These are phyloP conservation scores for Amphirosellinia nigrospora DNA, from an alignment of 495 filamentous ascomycete genomes.

Conservation along the genomic window DNA sequence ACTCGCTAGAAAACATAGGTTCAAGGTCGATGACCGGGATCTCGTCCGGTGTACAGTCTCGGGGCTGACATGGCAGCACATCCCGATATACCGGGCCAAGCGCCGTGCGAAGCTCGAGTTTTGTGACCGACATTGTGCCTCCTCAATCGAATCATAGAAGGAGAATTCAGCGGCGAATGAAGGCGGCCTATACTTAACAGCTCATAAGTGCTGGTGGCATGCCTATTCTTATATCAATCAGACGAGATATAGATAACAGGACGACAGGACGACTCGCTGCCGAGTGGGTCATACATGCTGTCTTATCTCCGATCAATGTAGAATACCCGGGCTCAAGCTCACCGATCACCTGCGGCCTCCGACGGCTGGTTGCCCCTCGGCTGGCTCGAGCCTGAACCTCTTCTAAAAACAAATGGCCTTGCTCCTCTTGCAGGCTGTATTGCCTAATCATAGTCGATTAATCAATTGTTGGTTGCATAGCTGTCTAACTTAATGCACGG, in stretches of 20 bases:
- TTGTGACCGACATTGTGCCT: slow-evolving; percentile 35
- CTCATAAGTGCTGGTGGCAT: neutral
- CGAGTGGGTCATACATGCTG: neutral
- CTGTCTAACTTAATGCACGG: neutral
- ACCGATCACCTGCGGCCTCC: slow-evolving; percentile 35
- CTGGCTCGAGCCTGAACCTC: neutral
- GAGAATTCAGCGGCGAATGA: neutral
- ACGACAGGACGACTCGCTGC: neutral
- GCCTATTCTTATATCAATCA: neutral
- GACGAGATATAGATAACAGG: neutral
- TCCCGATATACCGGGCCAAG: slow-evolving; percentile 49
- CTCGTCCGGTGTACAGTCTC: slow-evolving; percentile 56
- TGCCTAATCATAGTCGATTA: neutral
- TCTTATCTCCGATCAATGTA: neutral
- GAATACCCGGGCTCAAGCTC: neutral
- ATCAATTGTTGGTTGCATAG: neutral
- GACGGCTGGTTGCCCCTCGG: slow-evolving; percentile 23
- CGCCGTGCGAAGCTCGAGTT: slow-evolving; percentile 48
- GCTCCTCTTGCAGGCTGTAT: neutral
- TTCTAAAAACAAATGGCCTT: neutral
- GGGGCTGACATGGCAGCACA: slow-evolving; percentile 43
- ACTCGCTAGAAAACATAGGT: slow-evolving; percentile 44
- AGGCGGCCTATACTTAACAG: neutral
- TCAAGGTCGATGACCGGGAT: slow-evolving; percentile 62
- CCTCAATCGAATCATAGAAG: neutral